Conservation (phyloP, 345 rosid genomes). For the Clausena lansium region DNA sequence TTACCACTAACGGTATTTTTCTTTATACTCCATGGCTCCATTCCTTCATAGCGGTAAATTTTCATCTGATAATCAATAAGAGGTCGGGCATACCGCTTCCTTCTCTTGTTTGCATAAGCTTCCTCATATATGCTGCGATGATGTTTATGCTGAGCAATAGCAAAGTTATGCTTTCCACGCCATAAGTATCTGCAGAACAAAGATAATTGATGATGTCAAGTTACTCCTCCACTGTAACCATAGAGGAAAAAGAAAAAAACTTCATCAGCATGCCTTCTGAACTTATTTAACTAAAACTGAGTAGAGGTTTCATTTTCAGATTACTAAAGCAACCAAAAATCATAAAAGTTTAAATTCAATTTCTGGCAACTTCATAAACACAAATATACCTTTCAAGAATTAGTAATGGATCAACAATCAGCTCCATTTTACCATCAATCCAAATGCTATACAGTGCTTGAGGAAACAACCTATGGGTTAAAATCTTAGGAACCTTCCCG, state of each 20-base stretch:
- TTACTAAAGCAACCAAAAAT: background rate
- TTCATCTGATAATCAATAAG: constrained; percentile 97
- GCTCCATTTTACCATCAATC: constrained; percentile 99
- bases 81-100: constrained; percentile 91
- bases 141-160: constrained; percentile 94
- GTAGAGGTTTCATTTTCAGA: background rate
- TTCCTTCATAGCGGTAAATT: constrained; percentile 79
- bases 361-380: background rate
- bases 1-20: constrained; percentile 79
- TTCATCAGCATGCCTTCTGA: background rate
- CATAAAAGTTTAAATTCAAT: background rate
- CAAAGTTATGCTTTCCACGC: constrained; percentile 89
- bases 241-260: background rate
- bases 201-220: background rate
- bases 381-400: constrained; percentile 77
- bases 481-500: constrained; percentile 92
- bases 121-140: constrained; percentile 84
- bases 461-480: constrained; percentile 97
- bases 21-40: constrained; percentile 87
- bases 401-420: constrained; percentile 81
- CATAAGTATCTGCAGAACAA: constrained; percentile 67
- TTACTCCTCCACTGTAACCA: background rate
- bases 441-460: constrained; percentile 92
- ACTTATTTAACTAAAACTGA: background rate
- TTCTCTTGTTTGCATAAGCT: constrained; percentile 94